Conservation (phyloP, 208 protist species). For the Trypanosomatidae sp. region DNA sequence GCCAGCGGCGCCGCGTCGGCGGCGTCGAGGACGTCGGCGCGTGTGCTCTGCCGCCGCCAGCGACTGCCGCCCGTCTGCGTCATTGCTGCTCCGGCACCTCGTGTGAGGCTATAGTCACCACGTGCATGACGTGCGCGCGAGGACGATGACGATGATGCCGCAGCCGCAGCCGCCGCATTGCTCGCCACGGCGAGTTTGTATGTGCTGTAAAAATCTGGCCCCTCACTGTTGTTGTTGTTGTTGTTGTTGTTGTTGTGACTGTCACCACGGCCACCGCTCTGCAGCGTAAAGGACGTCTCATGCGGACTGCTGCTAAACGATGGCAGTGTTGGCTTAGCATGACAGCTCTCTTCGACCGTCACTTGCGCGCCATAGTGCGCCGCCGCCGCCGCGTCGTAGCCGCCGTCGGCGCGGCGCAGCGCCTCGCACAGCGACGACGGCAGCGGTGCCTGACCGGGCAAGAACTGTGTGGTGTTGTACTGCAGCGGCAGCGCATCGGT, state of each 20-base stretch:
- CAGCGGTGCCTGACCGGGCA: conserved; percentile 12
- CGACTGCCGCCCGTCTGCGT: too few species aligned
- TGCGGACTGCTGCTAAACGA: conserved; percentile 14
- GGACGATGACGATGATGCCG: conserved; percentile 4
- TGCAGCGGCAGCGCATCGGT: conserved; percentile 10
- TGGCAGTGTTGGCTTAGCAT: conserved; percentile 26
- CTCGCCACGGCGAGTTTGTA: conserved; percentile 10
- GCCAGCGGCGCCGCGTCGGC: conserved; percentile 1
- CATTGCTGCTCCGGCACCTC: too few species aligned
- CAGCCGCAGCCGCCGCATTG: background rate
- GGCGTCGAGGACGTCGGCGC: too few species aligned
- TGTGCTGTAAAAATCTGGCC: conserved; percentile 26
- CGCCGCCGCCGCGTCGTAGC: conserved; percentile 17
- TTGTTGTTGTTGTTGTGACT: background rate
- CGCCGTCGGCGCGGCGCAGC: conserved; percentile 20
- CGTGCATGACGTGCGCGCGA: too few species aligned
- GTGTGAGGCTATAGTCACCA: too few species aligned
- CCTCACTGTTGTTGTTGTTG: conserved; percentile 8
- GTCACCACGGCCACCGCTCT: background rate
- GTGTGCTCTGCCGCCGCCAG: too few species aligned
- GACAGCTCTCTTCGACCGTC: conserved; percentile 45
- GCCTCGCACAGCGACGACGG: conserved; percentile 13
- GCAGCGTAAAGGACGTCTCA: conserved; percentile 10
- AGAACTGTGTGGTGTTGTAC: conserved; percentile 13
- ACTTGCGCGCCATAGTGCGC: conserved; percentile 37